Base-by-base conservation (phyloP, 192 early-diverging fungal species). In the Mortierella antarctica region DNA sequence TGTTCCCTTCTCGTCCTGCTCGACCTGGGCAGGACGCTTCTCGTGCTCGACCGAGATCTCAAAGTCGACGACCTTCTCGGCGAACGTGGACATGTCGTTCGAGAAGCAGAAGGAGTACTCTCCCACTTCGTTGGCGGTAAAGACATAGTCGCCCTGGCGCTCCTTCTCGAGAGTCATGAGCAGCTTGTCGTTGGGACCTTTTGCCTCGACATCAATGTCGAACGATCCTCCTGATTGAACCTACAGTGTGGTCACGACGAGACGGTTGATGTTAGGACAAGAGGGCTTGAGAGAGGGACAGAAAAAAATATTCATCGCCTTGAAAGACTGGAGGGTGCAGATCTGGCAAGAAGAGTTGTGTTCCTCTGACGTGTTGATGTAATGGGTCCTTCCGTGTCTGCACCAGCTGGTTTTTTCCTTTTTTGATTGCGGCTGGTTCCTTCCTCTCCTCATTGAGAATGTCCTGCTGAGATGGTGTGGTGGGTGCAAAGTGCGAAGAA, bases 91-190 rank as follows among this genome's bases (percentile, higher is more conserved):
- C 89, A 97, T 92, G 47, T 89, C 89, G 76, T 99, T 99, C 71
- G 92, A 93, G 88, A 99, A 99, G 89, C 98, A 99, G 86, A 97
- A 97, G 6, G 93, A 87, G 83, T 97, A 96, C 83, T 99, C 98
- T 69, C 98, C 98, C 18, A 88, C 86, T 59, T 89, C 81, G 45
- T 90, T 91, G 14, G 96, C 94, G 4, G 93, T 92, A 76, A 99
- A 96, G 40, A 97, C 94, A 88, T 89, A 98, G 86, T 99, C 97
- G 65, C 95, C 96, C 73, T 98, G 96, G 57, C 94, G 93, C 82
- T 98, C 96, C 53, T 93, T 92, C 65, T 94, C 92, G 64, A 95
- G 96, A 46, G 76, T 79, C 62, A 97, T 82, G 41, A 98, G 71
- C 62, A 88, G 68, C 47, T 87, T 88, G 53, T 85, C 86, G 71